These are phyloP conservation scores for Fragaria vesca DNA, from an alignment of 306 rosid genomes.

Conservation along the genomic window DNA sequence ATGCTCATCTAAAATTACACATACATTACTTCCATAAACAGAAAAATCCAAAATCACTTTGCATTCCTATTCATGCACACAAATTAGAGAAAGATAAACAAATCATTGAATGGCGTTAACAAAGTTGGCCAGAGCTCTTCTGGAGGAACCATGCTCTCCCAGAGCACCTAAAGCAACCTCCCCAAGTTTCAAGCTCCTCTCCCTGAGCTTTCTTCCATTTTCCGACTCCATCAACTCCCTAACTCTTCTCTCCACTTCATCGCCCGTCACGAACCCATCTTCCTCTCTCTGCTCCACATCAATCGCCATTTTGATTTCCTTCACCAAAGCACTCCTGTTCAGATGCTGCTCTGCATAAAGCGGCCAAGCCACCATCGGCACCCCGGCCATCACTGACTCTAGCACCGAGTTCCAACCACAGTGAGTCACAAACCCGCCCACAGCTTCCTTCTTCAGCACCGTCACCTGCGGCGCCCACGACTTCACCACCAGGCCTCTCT, in stretches of 20 bases:
- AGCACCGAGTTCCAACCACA: conserved; percentile 45
- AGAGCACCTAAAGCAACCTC: conserved; percentile 23
- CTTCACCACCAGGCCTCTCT: conserved; percentile 38
- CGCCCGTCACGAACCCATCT: conserved; percentile 35
- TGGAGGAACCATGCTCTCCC: conserved; percentile 32
- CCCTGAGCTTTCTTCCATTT: conserved; percentile 24
- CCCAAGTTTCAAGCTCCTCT: conserved; percentile 20
- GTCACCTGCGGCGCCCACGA: conserved; percentile 41
- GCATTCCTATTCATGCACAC: not conserved
- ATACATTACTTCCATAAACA: too few species aligned
- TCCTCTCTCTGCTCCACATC: conserved; percentile 30
- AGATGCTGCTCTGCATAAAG: conserved; percentile 41
- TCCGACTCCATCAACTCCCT: conserved; percentile 40
- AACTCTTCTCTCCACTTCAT: conserved; percentile 28
- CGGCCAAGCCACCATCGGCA: conserved; percentile 44
- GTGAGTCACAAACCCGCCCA: conserved; percentile 43
- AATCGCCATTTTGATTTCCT: conserved; percentile 32
- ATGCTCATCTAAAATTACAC: too few species aligned
- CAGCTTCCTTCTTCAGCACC: conserved; percentile 29
- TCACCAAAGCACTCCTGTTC: conserved; percentile 33
- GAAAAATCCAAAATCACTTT: not conserved
- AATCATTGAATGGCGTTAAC: not conserved
- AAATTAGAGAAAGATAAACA: not conserved
- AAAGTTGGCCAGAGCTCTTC: conserved; percentile 8
- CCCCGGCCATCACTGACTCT: conserved; percentile 35